Percentiles rank a stretch among this genome's conserved stretches.
Evolutionary conservation across 169 alveolate species (phyloP).

Genomic region (Babesia ovis): DNA sequence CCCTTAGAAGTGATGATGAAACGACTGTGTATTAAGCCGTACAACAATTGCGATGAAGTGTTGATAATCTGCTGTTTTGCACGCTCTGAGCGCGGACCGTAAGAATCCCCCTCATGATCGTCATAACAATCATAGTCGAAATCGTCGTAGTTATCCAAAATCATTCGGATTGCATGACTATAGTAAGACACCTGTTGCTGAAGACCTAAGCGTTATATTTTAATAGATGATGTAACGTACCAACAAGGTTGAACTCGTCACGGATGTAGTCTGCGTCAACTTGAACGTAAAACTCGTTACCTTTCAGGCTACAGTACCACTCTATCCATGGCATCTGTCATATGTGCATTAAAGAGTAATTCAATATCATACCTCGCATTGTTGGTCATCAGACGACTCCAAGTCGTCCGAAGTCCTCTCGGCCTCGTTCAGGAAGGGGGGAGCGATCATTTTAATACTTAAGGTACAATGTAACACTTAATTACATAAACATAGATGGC

Average conservation of each 20-base stretch:
- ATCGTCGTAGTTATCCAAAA: constrained; percentile 83
- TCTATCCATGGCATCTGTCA: constrained; percentile 91
- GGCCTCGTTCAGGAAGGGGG: constrained; percentile 36
- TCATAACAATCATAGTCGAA: constrained; percentile 78
- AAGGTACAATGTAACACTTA: not conserved
- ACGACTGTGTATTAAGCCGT: constrained; percentile 90
- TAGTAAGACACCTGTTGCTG: constrained; percentile 82
- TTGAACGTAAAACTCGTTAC: constrained; percentile 90
- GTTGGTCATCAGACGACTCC: constrained; percentile 56
- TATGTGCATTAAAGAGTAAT: not conserved
- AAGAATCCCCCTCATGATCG: constrained; percentile 74
- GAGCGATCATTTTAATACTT: constrained; percentile 12
- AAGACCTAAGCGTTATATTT: constrained; percentile 49
- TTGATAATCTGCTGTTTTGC: constrained; percentile 78
- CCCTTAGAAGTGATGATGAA: constrained; percentile 88
- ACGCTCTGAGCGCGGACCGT: constrained; percentile 68
- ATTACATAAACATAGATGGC: not conserved
- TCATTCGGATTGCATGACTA: constrained; percentile 85
- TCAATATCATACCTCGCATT: constrained; percentile 53
- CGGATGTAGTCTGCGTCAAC: constrained; percentile 92
- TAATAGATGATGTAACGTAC: constrained; percentile 45
- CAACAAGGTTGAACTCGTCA: constrained; percentile 91
- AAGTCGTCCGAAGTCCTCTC: constrained; percentile 58
- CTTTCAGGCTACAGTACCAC: constrained; percentile 93
- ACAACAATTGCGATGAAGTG: constrained; percentile 85